A percentile compares a stretch with the other conserved stretches of the same genome.
These are phyloP conservation scores for Fraxinus baroniana DNA, from an alignment of 305 asterid genomes.

Conservation along the genomic window DNA sequence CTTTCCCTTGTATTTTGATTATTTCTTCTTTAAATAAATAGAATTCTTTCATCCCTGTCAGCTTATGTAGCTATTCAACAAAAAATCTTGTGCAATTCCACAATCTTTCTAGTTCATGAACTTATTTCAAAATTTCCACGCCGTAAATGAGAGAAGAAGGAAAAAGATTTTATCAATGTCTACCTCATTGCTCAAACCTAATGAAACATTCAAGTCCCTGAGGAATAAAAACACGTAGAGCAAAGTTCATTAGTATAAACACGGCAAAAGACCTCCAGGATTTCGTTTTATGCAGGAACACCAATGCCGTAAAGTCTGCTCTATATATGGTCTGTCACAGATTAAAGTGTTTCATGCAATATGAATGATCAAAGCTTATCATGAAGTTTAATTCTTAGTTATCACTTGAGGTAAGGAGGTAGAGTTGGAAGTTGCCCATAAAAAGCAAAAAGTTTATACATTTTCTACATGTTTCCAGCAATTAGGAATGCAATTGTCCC, in stretches of 20 bases:
- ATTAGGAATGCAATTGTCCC: not conserved
- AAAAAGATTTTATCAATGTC: not conserved
- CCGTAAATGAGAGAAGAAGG: not conserved
- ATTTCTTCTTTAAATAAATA: not conserved
- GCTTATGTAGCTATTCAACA: not conserved
- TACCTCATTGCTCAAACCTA: not conserved
- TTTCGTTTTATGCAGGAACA: not conserved
- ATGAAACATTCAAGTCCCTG: not conserved
- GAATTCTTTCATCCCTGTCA: slow-evolving; percentile 1
- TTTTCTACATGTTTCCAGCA: not conserved
- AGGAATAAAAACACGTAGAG: not conserved
- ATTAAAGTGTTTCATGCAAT: not conserved
- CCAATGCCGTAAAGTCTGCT: not conserved
- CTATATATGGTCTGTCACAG: not conserved
- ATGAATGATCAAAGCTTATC: not conserved
- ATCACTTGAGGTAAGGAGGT: not conserved
- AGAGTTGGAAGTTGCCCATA: not conserved
- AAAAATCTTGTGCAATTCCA: slow-evolving; percentile 4
- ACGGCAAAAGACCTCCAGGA: not conserved
- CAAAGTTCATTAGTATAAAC: not conserved
- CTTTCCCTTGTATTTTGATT: not conserved
- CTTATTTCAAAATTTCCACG: not conserved
- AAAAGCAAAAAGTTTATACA: not conserved
- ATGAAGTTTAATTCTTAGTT: not conserved
- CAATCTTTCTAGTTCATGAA: not conserved